A percentile compares a stretch with the other conserved stretches of the same genome.
These are phyloP conservation scores for Boletus eberwhitei DNA, from an alignment of 768 basidiomycete genomes.

Conservation along the genomic window DNA sequence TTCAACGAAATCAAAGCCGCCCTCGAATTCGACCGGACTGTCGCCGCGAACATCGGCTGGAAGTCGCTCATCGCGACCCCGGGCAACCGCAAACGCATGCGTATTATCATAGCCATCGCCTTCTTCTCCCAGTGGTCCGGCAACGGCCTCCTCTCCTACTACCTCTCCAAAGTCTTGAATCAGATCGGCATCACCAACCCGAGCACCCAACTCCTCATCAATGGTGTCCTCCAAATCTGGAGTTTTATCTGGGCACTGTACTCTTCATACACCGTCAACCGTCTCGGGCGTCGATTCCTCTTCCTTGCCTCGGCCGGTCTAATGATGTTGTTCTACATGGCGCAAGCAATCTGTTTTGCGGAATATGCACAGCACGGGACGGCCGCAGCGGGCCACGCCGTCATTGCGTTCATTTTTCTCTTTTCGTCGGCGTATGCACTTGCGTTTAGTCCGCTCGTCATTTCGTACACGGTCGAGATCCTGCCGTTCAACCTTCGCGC, in stretches of 20 bases:
- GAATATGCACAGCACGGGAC: conserved; percentile 45
- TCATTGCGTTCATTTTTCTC: conserved; percentile 54
- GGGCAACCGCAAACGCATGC: conserved; percentile 68
- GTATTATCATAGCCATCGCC: conserved; percentile 62
- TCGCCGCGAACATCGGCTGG: conserved; percentile 62
- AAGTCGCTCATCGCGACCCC: conserved; percentile 60
- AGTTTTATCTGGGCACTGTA: conserved; percentile 17
- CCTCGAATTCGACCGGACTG: conserved; percentile 62
- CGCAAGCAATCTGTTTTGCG: conserved; percentile 68
- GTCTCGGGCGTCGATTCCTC: conserved; percentile 60
- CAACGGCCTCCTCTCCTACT: conserved; percentile 70
- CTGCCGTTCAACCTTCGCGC: conserved; percentile 77
- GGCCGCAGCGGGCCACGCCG: conserved; percentile 48
- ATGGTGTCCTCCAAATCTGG: conserved; percentile 56
- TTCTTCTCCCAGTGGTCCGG: conserved; percentile 78
- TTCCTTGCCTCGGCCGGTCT: conserved; percentile 56
- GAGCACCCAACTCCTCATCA: conserved; percentile 56
- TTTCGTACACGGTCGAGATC: conserved; percentile 69
- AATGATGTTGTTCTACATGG: conserved; percentile 63
- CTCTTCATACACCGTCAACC: conserved; percentile 43
- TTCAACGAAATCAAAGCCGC: conserved; percentile 81
- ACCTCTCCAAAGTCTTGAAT: conserved; percentile 65
- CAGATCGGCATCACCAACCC: conserved; percentile 57
- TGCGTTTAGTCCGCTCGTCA: conserved; percentile 73
- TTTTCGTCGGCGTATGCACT: conserved; percentile 55